Evolutionary conservation across 2,329 filamentous ascomycete species (phyloP).

Genomic region (Lizonia empirigonia): DNA sequence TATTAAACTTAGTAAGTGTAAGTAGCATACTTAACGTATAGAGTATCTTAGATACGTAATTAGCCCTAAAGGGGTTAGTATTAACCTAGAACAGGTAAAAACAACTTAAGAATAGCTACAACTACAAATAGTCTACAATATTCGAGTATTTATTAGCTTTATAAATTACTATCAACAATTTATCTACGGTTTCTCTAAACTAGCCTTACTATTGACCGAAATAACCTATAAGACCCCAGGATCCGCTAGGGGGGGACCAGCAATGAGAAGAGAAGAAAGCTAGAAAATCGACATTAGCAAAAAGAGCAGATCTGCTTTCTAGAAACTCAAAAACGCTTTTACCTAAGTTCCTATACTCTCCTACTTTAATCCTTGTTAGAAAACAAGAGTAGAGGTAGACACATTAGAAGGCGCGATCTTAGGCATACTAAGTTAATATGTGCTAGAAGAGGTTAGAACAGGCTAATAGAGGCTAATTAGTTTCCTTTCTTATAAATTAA

Average conservation of each 20-base stretch:
- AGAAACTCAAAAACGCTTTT: not conserved
- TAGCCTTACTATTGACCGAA: not conserved
- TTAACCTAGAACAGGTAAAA: not conserved
- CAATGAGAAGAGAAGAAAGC: not conserved
- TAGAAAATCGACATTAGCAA: not conserved
- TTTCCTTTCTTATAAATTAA: conserved; percentile 2
- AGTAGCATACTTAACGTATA: conserved; percentile 4
- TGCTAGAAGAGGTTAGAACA: not conserved
- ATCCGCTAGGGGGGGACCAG: not conserved
- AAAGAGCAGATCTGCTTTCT: not conserved
- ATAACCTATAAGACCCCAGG: not conserved
- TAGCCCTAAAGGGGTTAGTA: conserved; percentile 1
- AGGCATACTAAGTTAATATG: not conserved
- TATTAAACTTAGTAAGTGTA: conserved; percentile 7
- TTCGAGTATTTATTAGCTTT: conserved; percentile 11
- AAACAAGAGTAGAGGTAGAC: not conserved
- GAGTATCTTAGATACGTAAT: conserved; percentile 6
- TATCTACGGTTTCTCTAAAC: not conserved
- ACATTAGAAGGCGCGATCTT: not conserved
- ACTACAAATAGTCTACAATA: not conserved
- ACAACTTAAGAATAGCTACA: conserved; percentile 5
- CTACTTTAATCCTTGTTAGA: not conserved
- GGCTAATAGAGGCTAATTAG: not conserved
- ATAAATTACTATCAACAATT: conserved; percentile 9
- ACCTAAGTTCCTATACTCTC: not conserved